phyloP scores from a whole-genome alignment of 2,329 filamentous ascomycete genomes.

The Aspergillus piperis region DNA sequence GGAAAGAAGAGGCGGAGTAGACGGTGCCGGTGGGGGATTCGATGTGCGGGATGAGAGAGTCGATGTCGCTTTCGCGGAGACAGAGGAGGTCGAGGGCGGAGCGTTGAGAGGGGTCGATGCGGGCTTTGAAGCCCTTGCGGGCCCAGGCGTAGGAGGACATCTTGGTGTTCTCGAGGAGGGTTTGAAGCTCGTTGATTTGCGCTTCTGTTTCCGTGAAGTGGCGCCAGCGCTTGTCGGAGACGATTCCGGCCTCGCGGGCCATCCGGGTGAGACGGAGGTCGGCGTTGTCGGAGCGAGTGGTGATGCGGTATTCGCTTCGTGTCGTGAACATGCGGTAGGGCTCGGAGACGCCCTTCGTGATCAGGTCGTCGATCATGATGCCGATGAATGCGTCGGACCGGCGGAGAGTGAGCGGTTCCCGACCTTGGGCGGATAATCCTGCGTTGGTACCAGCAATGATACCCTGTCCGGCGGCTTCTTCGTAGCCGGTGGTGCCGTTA shows the following conservation, averaged over 20 bases:
- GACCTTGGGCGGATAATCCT: conserved; percentile 71
- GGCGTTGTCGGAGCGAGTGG: conserved; percentile 88
- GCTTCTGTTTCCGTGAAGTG: conserved; percentile 65
- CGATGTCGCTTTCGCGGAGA: conserved; percentile 60
- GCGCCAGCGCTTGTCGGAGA: conserved; percentile 76
- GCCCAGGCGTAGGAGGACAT: conserved; percentile 68
- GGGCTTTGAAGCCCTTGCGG: conserved; percentile 67
- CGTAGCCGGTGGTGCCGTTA: conserved; percentile 97
- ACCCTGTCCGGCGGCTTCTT: conserved; percentile 93
- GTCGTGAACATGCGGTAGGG: conserved; percentile 99
- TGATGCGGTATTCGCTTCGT: conserved; percentile 93
- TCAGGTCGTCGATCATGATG: conserved; percentile 96
- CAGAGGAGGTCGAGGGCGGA: conserved; percentile 79
- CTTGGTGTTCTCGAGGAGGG: conserved; percentile 59
- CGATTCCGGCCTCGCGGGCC: conserved; percentile 73
- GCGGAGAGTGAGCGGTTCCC: conserved; percentile 67
- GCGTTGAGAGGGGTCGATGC: conserved; percentile 66
- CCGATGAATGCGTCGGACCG: conserved; percentile 94
- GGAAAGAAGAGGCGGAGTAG: conserved; percentile 53
- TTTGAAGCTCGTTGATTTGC: conserved; percentile 68
- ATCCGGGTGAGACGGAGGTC: conserved; percentile 80
- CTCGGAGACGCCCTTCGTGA: conserved; percentile 94
- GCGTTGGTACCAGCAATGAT: conserved; percentile 93
- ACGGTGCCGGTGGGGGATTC: conserved; percentile 28
- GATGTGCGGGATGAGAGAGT: conserved; percentile 60